These are phyloP conservation scores for Nigrospora osmanthi DNA, from an alignment of 2,329 filamentous ascomycete genomes.

Conservation along the genomic window DNA sequence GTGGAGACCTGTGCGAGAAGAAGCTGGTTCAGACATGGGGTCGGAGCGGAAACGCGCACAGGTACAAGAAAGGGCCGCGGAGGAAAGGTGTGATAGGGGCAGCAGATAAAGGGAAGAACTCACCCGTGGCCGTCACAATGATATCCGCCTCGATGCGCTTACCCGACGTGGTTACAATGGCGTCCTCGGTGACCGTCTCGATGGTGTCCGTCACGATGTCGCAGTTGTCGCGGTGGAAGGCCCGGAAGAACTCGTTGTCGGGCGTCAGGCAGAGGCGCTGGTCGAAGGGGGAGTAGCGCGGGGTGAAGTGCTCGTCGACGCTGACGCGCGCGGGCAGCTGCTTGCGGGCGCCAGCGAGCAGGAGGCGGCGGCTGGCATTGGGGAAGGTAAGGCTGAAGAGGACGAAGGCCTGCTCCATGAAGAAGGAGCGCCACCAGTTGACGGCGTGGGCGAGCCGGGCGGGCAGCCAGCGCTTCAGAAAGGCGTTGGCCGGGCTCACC, in stretches of 20 bases:
- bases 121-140: slow-evolving; percentile 58
- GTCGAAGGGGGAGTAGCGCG: slow-evolving; percentile 53
- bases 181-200: slow-evolving; percentile 30
- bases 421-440: slow-evolving; percentile 34
- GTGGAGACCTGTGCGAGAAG: slow-evolving; percentile 25
- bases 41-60: too few species aligned
- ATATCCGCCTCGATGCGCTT: slow-evolving; percentile 45
- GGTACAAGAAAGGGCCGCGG: too few species aligned
- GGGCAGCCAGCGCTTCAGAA: slow-evolving; percentile 32
- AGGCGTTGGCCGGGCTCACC: slow-evolving; percentile 21
- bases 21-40: neutral
- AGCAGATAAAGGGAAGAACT: slow-evolving; percentile 24
- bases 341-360: slow-evolving; percentile 22
- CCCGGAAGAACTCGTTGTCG: slow-evolving; percentile 37
- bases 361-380: slow-evolving; percentile 30
- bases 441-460: slow-evolving; percentile 33
- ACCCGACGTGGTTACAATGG: slow-evolving; percentile 27
- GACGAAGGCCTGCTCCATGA: slow-evolving; percentile 25
- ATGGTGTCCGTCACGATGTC: slow-evolving; percentile 38
- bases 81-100: too few species aligned
- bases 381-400: slow-evolving; percentile 35
- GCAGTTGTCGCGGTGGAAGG: slow-evolving; percentile 29
- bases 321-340: slow-evolving; percentile 40
- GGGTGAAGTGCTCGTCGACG: slow-evolving; percentile 45
- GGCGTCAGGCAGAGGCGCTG: slow-evolving; percentile 57